phyloP scores from a whole-genome alignment of 2,329 filamentous ascomycete species.

The Pseudocercospora fuligena region DNA sequence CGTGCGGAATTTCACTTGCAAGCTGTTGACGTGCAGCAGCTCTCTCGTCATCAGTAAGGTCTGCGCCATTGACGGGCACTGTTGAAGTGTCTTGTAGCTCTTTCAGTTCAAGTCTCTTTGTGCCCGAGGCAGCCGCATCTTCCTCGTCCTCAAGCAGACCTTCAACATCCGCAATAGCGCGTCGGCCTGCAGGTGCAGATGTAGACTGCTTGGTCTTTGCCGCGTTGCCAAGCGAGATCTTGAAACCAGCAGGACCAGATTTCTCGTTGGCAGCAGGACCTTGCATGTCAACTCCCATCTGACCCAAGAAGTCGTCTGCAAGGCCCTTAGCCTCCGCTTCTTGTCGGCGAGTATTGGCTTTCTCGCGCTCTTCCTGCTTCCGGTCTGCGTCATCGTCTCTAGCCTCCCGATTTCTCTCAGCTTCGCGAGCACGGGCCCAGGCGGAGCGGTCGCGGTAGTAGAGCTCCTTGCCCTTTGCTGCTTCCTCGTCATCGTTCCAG shows the following conservation, averaged over 20 bases:
- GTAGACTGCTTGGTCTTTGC: slow-evolving; percentile 62
- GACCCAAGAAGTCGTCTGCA: slow-evolving; percentile 88
- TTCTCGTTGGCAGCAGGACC: slow-evolving; percentile 49
- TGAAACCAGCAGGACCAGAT: slow-evolving; percentile 73
- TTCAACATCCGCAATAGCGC: slow-evolving; percentile 85
- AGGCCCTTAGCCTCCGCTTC: slow-evolving; percentile 79
- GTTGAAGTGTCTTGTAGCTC: slow-evolving; percentile 46
- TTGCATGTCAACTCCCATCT: slow-evolving; percentile 76
- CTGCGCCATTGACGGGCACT: slow-evolving; percentile 77
- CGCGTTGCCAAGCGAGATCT: slow-evolving; percentile 81
- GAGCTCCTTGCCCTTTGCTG: slow-evolving; percentile 76
- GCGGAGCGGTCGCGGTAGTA: slow-evolving; percentile 87
- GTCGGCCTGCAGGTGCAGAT: slow-evolving; percentile 28
- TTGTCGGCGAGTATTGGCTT: slow-evolving; percentile 65
- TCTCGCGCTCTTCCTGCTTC: slow-evolving; percentile 75
- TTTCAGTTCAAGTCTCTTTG: slow-evolving; percentile 46
- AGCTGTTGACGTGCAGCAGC: slow-evolving; percentile 79
- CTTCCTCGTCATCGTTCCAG: slow-evolving; percentile 92
- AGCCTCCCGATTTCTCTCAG: slow-evolving; percentile 74
- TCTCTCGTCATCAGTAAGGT: slow-evolving; percentile 85
- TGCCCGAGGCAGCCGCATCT: slow-evolving; percentile 61
- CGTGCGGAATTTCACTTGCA: slow-evolving; percentile 86
- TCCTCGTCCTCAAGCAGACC: slow-evolving; percentile 95
- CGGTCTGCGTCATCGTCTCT: slow-evolving; percentile 83
- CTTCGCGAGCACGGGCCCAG: slow-evolving; percentile 81